Base-by-base conservation (phyloP, 352 stramenopile species). In the Phytophthora niederhauseri region DNA sequence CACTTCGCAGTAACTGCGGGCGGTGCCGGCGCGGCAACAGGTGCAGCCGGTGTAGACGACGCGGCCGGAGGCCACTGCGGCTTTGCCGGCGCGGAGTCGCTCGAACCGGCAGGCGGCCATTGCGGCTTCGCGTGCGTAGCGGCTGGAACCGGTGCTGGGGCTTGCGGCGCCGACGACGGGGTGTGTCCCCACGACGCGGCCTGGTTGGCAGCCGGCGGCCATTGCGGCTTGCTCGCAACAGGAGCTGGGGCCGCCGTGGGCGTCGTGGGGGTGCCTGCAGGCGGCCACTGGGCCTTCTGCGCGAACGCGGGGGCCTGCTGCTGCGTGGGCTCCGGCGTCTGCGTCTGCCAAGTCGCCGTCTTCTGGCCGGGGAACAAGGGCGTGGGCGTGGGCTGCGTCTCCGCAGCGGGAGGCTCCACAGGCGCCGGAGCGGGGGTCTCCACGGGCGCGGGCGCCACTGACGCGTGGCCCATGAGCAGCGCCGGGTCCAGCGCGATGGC, bases 261-360 rank as follows among this genome's bases (percentile, higher is more conserved):
- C 5, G 62, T 65, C 2, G 65, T 52, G 0, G 61, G 19, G 0
- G 51, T 26, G 24, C 31, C 57, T 22, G 70, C 53, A 41, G 79
- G 75, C 6, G 83, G 74, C 81, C 84, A 90, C 41, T 89, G 78
- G 3, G 84, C 70, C 56, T 89, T 92, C 20, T 77, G 80, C 1
- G 72, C 74, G 64, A 89, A 86, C 24, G 61, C 53, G 15, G 72
- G 68, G 1, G 74, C 26, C 49, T 6, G 45, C 45, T 77, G 64
- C 26, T 54, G 8, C 1, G 45, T 17, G 1, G 64, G 49, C 34
- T 81, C 65, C n/a, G 74, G 6, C 24, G 43, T 59, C 17, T 63
- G 30, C 57, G 24, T 53, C 14, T 50, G 54, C 61, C 64, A 70
- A 26, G 62, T 65, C 31, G 48, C 48, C 36, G 54, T 52, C 43